Evolutionary conservation across 2,329 filamentous ascomycete genomes (phyloP), one percentile per base, ranked within the genome.

Genomic region (Colletotrichum kahawae): DNA sequence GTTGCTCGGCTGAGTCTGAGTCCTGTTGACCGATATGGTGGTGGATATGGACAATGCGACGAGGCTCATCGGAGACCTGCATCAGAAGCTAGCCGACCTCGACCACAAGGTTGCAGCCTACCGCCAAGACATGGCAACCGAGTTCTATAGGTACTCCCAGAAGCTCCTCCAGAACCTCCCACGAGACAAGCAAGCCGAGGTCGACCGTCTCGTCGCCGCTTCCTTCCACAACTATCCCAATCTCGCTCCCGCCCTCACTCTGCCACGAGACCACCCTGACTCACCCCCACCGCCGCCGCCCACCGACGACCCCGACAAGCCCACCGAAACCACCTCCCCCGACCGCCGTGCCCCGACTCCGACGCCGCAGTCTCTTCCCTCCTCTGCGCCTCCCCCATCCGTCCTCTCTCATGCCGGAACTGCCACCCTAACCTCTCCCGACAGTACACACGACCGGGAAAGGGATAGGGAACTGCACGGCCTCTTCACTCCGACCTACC

Each of bases 401-500:
- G 71, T 59, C 59, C 57, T 62, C 29, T 51, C 71, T 56, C 43
- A 74, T 74, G 70, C 71, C 71, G 67, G 60, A 18, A 75, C 68
- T 69, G 64, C 62, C 62, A 57, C 60, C 60, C 62, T 70, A 62
- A 70, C 56, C 71, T 74, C 71, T 56, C 51, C 77, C 51, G 72
- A 77, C 70, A 76, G 77, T 18, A 71, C 51, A 67, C 68, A 78
- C 76, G 76, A 77, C 66, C 89, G 89, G 83, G 88, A 90, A 74
- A 88, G 90, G 75, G 90, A 93, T 78, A 84, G 85, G 79, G 91
- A 92, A 78, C 89, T 93, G 77, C 88, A 88, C 77, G 91, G 91
- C 76, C 83, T 93, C 74, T 93, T 93, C 80, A 92, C 89, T 43
- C 92, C 91, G 33, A 89, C 84, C 76, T 93, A 90, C 79, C 87